Percentiles rank a stretch among this genome's conserved stretches.
These are phyloP conservation scores for Populus nigra DNA, from an alignment of 345 rosid species.

Conservation along the genomic window DNA sequence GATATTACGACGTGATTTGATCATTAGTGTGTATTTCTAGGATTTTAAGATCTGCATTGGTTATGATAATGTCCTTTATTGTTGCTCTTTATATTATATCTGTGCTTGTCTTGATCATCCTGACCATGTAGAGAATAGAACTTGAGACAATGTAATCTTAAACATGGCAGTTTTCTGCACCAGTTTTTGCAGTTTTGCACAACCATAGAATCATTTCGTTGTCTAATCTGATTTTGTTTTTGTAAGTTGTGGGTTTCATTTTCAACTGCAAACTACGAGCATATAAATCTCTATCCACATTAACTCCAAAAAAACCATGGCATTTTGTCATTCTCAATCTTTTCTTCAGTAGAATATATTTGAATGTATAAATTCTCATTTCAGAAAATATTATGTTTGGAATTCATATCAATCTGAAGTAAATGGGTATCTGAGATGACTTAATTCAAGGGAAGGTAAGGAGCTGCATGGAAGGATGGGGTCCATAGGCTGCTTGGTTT, in stretches of 20 bases:
- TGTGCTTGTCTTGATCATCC: not conserved
- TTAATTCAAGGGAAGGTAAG: not conserved
- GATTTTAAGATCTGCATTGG: not conserved
- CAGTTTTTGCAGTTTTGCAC: not conserved
- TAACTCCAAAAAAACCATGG: not conserved
- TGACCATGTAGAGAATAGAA: not conserved
- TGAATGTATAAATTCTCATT: not conserved
- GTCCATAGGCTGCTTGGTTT: not conserved
- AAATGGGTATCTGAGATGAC: not conserved
- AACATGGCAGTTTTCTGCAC: not conserved
- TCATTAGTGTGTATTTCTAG: not conserved
- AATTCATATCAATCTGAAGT: not conserved
- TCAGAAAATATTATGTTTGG: not conserved
- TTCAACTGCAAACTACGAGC: not conserved
- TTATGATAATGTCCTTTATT: not conserved
- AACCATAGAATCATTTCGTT: not conserved
- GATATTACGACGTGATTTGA: not conserved
- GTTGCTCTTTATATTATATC: not conserved
- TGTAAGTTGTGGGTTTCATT: constrained; percentile 5
- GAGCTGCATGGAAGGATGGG: not conserved
- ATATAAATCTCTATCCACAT: not conserved
- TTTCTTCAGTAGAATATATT: not conserved
- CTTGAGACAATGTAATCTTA: not conserved
- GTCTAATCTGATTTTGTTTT: not conserved
- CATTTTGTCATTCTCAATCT: not conserved